Conservation (phyloP, 2,329 filamentous ascomycete species). For the Sclerotinia subarctica region DNA sequence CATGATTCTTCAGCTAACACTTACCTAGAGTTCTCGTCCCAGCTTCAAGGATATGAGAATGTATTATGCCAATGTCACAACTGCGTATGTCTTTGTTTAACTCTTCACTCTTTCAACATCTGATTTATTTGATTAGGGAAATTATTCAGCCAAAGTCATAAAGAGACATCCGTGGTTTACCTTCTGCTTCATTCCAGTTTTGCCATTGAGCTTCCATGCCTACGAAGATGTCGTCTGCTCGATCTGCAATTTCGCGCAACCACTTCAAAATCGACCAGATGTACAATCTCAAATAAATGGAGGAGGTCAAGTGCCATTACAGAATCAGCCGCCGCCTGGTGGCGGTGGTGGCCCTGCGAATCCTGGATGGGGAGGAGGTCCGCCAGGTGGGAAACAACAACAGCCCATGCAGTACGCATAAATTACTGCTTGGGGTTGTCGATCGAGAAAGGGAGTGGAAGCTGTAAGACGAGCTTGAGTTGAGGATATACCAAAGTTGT, state of each 20-base stretch:
- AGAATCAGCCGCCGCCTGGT: slow-evolving; percentile 24
- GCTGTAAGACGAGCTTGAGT: neutral
- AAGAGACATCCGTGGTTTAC: slow-evolving; percentile 73
- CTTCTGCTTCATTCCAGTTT: slow-evolving; percentile 71
- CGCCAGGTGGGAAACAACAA: slow-evolving; percentile 30
- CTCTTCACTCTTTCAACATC: neutral
- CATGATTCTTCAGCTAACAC: slow-evolving; percentile 23
- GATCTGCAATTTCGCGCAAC: slow-evolving; percentile 74
- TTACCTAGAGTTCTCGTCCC: slow-evolving; percentile 36
- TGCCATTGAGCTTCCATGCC: slow-evolving; percentile 66
- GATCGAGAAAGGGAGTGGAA: too few relatives aligned
- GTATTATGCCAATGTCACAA: slow-evolving; percentile 62
- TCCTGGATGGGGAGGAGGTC: slow-evolving; percentile 33
- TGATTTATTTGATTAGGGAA: slow-evolving; percentile 44
- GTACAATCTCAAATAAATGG: slow-evolving; percentile 33
- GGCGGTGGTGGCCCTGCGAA: slow-evolving; percentile 20
- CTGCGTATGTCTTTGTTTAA: slow-evolving; percentile 43
- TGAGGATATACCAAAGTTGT: neutral
- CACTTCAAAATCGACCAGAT: slow-evolving; percentile 47
- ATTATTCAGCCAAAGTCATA: slow-evolving; percentile 58
- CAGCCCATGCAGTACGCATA: slow-evolving; percentile 37
- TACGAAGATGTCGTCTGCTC: slow-evolving; percentile 69
- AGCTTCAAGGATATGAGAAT: slow-evolving; percentile 55
- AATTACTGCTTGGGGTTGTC: neutral
- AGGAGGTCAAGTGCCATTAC: slow-evolving; percentile 33